A percentile compares a stretch with the other conserved stretches of the same genome.
Evolutionary conservation across 768 basidiomycete genomes (phyloP).

Genomic region (Leucocoprinus leucothites): DNA sequence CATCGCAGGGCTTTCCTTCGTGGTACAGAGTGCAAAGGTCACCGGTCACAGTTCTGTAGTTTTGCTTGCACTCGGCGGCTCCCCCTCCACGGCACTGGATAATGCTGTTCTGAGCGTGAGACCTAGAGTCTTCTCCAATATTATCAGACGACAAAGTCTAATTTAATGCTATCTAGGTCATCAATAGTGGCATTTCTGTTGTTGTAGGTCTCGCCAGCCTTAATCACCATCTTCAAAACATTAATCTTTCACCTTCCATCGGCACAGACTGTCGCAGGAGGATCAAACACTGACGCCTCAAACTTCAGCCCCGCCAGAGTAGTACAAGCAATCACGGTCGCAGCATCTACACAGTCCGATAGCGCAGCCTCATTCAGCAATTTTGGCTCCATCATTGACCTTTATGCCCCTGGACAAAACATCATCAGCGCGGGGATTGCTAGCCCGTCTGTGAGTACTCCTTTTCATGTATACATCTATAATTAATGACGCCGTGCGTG

Average conservation of each 20-base stretch:
- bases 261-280: conserved; percentile 10
- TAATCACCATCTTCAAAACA: background rate
- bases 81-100: background rate
- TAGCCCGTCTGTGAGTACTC: conserved; percentile 8
- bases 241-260: background rate
- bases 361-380: conserved; percentile 13
- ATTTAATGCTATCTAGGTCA: background rate
- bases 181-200: background rate
- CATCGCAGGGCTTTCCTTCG: background rate
- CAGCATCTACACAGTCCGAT: conserved; percentile 12
- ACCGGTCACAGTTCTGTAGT: background rate
- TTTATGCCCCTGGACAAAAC: conserved; percentile 17
- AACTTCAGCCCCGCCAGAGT: conserved; percentile 15
- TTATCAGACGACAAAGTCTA: no score
- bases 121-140: no score
- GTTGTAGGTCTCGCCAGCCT: background rate
- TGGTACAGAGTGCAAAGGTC: background rate
- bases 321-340: conserved; percentile 14
- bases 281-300: conserved; percentile 10
- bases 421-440: conserved; percentile 17
- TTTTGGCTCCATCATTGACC: conserved; percentile 12
- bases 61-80: background rate
- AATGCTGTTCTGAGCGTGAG: background rate
- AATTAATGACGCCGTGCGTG: no score
- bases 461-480: background rate